phyloP scores from a whole-genome alignment of 2,329 filamentous ascomycete genomes.

The Graphilbum ipis-grandicollis region DNA sequence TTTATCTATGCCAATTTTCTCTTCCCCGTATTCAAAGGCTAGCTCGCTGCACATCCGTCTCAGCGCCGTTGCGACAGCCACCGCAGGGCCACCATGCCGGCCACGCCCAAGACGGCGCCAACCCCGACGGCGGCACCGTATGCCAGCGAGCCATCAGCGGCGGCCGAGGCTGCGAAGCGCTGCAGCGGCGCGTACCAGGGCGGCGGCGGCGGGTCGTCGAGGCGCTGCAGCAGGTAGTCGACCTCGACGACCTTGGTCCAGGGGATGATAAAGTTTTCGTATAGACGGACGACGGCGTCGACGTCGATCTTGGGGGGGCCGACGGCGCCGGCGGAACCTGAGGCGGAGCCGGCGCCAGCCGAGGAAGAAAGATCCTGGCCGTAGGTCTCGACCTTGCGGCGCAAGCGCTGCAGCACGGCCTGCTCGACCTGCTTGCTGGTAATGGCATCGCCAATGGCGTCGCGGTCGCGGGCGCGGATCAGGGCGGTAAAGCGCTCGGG shows the following conservation, averaged over 20 bases:
- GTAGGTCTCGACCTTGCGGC: conserved; percentile 83
- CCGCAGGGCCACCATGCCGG: conserved; percentile 2
- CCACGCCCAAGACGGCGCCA: background rate
- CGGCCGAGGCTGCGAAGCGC: background rate
- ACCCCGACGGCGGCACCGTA: conserved; percentile 1
- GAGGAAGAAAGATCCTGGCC: conserved; percentile 65
- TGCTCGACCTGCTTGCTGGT: conserved; percentile 79
- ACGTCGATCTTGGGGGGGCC: conserved; percentile 65
- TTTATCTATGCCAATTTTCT: too few species aligned
- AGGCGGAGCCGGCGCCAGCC: conserved; percentile 28
- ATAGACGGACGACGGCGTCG: conserved; percentile 80
- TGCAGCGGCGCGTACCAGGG: conserved; percentile 4
- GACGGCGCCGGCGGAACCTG: conserved; percentile 29
- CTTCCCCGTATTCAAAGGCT: too few species aligned
- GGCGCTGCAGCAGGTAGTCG: conserved; percentile 89
- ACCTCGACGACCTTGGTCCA: conserved; percentile 97
- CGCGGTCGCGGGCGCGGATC: conserved; percentile 64
- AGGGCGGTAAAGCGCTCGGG: conserved; percentile 62
- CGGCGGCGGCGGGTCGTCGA: conserved; percentile 18
- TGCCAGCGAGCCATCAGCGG: conserved; percentile 1
- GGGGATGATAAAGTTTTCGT: conserved; percentile 84
- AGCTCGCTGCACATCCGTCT: too few species aligned
- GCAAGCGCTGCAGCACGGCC: conserved; percentile 74
- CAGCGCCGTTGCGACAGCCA: conserved; percentile 3
- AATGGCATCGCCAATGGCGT: conserved; percentile 76